phyloP scores from a whole-genome alignment of 768 basidiomycete genomes.

The Gloeopeniophorella convolvens region DNA sequence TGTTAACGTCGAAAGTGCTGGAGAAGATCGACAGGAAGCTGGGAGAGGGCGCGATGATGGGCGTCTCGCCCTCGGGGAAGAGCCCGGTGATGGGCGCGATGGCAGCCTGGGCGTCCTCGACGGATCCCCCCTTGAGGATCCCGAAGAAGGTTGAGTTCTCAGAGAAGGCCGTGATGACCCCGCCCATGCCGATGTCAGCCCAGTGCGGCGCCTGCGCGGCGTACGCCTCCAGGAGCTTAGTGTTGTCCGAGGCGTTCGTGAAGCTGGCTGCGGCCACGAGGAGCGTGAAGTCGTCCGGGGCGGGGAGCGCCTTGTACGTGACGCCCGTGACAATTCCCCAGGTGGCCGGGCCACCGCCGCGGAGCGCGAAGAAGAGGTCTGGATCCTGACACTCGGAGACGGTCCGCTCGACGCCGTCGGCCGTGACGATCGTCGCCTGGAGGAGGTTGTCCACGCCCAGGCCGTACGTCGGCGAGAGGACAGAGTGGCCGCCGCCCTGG shows the following conservation, averaged over 20 bases:
- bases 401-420: conserved; percentile 26
- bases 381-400: conserved; percentile 24
- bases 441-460: conserved; percentile 27
- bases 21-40: background rate
- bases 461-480: conserved; percentile 24
- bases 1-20: background rate
- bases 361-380: conserved; percentile 26
- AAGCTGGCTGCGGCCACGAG: background rate
- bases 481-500: conserved; percentile 29
- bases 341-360: conserved; percentile 8
- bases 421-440: conserved; percentile 29
- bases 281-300: no score
- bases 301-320: conserved; percentile 16
- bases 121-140: no score
- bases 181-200: background rate
- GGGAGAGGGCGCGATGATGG: background rate
- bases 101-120: no score
- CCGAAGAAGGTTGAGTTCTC: background rate
- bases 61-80: background rate
- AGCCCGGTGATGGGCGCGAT: background rate
- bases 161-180: background rate
- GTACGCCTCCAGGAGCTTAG: background rate
- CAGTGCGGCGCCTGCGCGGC: background rate
- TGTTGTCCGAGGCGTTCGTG: background rate
- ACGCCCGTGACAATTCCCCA: conserved; percentile 15